Percentiles rank a stretch among this genome's conserved stretches.
phyloP scores from a whole-genome alignment of 345 rosid genomes.

The Orychophragmus violaceus region DNA sequence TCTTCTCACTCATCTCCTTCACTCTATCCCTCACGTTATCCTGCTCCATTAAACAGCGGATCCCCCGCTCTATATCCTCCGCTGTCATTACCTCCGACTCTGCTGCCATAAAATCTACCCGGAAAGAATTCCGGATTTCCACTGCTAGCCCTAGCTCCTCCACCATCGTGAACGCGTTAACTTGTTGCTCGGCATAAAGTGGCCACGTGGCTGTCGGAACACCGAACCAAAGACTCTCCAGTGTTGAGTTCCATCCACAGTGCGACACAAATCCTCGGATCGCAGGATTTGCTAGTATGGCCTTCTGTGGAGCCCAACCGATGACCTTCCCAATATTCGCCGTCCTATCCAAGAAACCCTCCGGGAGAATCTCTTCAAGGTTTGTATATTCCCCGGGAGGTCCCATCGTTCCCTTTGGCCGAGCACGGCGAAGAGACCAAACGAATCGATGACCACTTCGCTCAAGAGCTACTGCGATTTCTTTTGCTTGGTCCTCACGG shows the following conservation, averaged over 20 bases:
- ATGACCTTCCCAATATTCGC: constrained; percentile 28
- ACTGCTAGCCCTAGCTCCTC: constrained; percentile 39
- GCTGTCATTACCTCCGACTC: constrained; percentile 10
- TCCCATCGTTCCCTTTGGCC: neutral
- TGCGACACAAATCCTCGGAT: constrained; percentile 45
- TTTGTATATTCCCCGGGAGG: constrained; percentile 24
- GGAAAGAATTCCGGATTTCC: constrained; percentile 37
- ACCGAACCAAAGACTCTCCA: constrained; percentile 30
- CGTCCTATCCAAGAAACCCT: constrained; percentile 42
- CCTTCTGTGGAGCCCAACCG: constrained; percentile 54
- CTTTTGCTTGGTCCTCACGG: constrained; percentile 35
- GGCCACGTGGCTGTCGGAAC: constrained; percentile 30
- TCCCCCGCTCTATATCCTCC: constrained; percentile 43
- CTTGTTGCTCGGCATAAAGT: constrained; percentile 25
- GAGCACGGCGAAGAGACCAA: constrained; percentile 45
- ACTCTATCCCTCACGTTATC: constrained; percentile 25
- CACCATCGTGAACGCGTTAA: constrained; percentile 47
- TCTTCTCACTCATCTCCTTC: constrained; percentile 32
- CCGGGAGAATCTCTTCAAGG: constrained; percentile 29
- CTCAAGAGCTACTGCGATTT: constrained; percentile 46
- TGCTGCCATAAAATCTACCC: neutral
- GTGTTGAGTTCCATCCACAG: constrained; percentile 27
- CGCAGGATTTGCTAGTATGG: constrained; percentile 34
- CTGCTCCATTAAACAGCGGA: constrained; percentile 37
- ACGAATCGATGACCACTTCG: constrained; percentile 36